Evolutionary conservation across 169 alveolate genomes (phyloP).

Genomic region (Besnoitia besnoiti): DNA sequence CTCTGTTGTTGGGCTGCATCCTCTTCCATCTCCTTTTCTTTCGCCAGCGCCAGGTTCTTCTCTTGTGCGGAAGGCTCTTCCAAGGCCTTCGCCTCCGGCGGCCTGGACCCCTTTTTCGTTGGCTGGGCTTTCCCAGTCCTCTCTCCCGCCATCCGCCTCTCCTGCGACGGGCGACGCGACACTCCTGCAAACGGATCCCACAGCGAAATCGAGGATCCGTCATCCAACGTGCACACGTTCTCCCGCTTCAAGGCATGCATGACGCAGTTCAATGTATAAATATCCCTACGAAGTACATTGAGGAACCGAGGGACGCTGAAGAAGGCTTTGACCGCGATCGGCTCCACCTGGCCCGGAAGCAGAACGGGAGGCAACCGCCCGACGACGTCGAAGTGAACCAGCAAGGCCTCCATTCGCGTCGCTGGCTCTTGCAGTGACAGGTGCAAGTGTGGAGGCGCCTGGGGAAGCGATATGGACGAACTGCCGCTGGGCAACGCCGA

Average conservation of each 20-base stretch:
- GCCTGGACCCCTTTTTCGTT: not conserved
- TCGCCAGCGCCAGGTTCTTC: not conserved
- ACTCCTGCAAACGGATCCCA: not conserved
- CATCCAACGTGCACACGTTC: not conserved
- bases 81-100: not conserved
- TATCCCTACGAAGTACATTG: not conserved
- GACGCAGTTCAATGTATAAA: not conserved
- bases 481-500: too few relatives aligned
- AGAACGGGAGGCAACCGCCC: conserved; percentile 5
- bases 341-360: not conserved
- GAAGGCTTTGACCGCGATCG: not conserved
- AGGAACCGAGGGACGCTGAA: not conserved
- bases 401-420: not conserved
- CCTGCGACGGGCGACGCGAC: not conserved
- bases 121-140: not conserved
- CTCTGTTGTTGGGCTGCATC: not conserved
- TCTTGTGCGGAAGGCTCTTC: not conserved
- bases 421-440: not conserved
- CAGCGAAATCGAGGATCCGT: not conserved
- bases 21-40: not conserved
- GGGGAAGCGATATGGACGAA: too few relatives aligned
- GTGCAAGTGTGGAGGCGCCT: too few relatives aligned
- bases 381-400: not conserved
- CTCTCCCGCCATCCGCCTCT: not conserved
- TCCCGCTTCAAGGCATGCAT: not conserved